These are phyloP conservation scores for Moesziomyces antarcticus DNA, from an alignment of 1,284 basidiomycete genomes.

Conservation along the genomic window DNA sequence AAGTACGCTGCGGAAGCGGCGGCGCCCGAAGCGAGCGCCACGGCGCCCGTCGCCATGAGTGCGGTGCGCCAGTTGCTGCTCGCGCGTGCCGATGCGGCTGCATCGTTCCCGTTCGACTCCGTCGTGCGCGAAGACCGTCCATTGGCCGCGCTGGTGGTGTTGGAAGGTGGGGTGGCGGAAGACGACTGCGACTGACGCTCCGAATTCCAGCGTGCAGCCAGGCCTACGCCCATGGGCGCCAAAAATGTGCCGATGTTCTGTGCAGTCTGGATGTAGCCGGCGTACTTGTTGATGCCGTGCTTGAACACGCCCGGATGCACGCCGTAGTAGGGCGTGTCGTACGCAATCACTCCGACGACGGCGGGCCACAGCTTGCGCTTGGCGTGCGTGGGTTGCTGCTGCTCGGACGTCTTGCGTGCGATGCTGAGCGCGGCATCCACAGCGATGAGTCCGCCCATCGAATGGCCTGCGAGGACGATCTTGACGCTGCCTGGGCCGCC, in stretches of 20 bases:
- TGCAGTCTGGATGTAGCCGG: slow-evolving; percentile 78
- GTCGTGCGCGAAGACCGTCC: slow-evolving; percentile 26
- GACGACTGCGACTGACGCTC: slow-evolving; percentile 30
- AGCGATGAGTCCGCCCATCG: slow-evolving; percentile 72
- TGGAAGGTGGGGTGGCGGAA: slow-evolving; percentile 37
- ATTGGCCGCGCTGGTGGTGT: slow-evolving; percentile 12
- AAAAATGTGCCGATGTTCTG: slow-evolving; percentile 71
- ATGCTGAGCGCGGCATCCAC: slow-evolving; percentile 78
- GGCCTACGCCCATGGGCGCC: slow-evolving; percentile 70
- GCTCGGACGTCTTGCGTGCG: slow-evolving; percentile 19
- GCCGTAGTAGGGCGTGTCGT: slow-evolving; percentile 77
- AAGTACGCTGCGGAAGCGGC: slow-evolving; percentile 76
- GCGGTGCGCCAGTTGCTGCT: slow-evolving; percentile 32
- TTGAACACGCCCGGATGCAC: slow-evolving; percentile 88
- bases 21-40: slow-evolving; percentile 78
- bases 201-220: slow-evolving; percentile 70
- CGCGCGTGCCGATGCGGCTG: slow-evolving; percentile 12
- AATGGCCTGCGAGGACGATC: slow-evolving; percentile 90
- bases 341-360: slow-evolving; percentile 83
- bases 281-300: slow-evolving; percentile 81
- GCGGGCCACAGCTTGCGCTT: slow-evolving; percentile 79
- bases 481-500: slow-evolving; percentile 67
- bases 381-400: slow-evolving; percentile 7
- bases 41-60: slow-evolving; percentile 71
- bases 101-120: slow-evolving; percentile 2